Percentiles rank a stretch among this genome's conserved stretches.
These are phyloP conservation scores for Zizania latifolia DNA, from an alignment of 176 grass and related monocot species.

Conservation along the genomic window DNA sequence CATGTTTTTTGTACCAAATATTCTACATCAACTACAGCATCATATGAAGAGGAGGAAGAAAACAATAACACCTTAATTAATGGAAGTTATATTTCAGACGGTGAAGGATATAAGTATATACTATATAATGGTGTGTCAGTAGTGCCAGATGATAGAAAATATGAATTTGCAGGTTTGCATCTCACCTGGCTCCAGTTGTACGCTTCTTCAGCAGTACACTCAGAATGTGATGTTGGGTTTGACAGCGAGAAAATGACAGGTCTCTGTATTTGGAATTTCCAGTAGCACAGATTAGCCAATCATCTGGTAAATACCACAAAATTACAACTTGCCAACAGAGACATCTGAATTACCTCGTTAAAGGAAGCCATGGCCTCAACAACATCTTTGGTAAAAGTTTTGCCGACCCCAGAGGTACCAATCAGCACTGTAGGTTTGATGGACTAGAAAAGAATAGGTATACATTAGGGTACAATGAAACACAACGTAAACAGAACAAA, in stretches of 20 bases:
- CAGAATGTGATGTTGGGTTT: conserved; percentile 88
- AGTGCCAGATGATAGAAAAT: neutral
- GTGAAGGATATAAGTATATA: neutral
- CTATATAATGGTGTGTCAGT: neutral
- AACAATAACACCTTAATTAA: neutral
- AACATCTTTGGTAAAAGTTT: conserved; percentile 76
- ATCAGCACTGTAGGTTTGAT: conserved; percentile 98
- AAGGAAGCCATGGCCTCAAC: conserved; percentile 86
- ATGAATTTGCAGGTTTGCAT: neutral
- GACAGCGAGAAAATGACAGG: conserved; percentile 86
- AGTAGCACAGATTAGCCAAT: neutral
- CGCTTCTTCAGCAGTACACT: conserved; percentile 94
- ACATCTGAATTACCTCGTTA: conserved; percentile 55
- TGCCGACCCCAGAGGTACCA: conserved; percentile 89
- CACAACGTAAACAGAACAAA: conserved; percentile 6
- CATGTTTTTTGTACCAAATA: neutral
- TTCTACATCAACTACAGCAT: neutral
- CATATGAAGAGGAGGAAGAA: neutral
- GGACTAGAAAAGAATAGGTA: conserved; percentile 38
- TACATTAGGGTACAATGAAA: conserved; percentile 23
- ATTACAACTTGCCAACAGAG: neutral
- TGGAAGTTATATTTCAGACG: neutral
- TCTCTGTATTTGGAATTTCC: conserved; percentile 40
- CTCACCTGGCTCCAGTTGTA: conserved; percentile 81
- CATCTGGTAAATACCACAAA: conserved; percentile 5